These are phyloP conservation scores for Penicillium capsulatum DNA, from an alignment of 2,329 filamentous ascomycete species.

Conservation along the genomic window DNA sequence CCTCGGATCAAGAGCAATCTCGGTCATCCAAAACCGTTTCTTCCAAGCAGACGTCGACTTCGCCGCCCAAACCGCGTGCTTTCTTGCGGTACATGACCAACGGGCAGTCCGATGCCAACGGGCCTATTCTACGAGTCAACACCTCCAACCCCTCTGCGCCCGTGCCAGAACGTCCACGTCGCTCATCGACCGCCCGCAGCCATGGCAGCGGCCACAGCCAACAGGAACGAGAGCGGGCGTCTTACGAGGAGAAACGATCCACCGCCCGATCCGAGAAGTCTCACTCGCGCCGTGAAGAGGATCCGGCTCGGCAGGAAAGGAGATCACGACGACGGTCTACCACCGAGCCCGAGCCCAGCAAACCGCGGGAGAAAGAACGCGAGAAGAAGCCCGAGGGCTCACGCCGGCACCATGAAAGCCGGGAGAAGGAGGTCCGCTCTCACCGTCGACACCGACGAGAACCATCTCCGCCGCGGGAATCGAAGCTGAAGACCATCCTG, in stretches of 20 bases:
- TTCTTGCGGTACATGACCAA: conserved; percentile 38
- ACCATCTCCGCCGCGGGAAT: conserved; percentile 25
- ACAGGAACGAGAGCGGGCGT: conserved; percentile 12
- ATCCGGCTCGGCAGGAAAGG: conserved; percentile 19
- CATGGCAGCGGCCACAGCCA: conserved; percentile 20
- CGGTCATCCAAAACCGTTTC: conserved; percentile 23
- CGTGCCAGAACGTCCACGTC: conserved; percentile 28
- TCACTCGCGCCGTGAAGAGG: conserved; percentile 30
- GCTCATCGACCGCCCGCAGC: conserved; percentile 31
- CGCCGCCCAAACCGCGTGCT: conserved; percentile 21
- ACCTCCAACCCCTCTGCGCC: conserved; percentile 30
- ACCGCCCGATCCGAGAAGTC: conserved; percentile 25
- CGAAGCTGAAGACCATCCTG: conserved; percentile 29
- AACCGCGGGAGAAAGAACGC: conserved; percentile 16
- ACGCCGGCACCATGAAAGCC: conserved; percentile 21
- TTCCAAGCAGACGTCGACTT: conserved; percentile 24
- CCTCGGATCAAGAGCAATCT: conserved; percentile 18
- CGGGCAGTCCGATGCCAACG: conserved; percentile 40
- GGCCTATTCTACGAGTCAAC: conserved; percentile 39
- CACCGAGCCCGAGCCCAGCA: conserved; percentile 19
- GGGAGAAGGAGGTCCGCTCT: conserved; percentile 20
- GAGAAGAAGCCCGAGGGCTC: conserved; percentile 17
- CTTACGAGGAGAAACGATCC: conserved; percentile 24
- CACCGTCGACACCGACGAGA: conserved; percentile 27
- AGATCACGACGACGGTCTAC: conserved; percentile 20